Evolutionary conservation across 495 filamentous ascomycete species (phyloP).

Genomic region (Rhypophila decipiens): DNA sequence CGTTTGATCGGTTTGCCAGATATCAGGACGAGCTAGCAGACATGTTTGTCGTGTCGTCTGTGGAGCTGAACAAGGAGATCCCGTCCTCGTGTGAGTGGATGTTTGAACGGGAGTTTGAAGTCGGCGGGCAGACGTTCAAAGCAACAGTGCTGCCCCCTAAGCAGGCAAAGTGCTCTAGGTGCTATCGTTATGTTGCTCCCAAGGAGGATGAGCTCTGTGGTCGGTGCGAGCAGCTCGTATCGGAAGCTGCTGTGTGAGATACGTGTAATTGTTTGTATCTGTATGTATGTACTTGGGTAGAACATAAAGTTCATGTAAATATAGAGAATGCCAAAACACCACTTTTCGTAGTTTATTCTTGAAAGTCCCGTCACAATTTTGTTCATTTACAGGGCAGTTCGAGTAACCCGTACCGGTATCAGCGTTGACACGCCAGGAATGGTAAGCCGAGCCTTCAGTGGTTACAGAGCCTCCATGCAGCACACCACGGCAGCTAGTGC

Average conservation of each 20-base stretch:
- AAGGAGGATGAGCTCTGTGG: slow-evolving; percentile 59
- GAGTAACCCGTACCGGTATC: too few relatives aligned
- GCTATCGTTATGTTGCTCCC: slow-evolving; percentile 72
- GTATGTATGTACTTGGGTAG: background rate
- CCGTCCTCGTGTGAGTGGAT: slow-evolving; percentile 45
- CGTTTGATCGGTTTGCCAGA: slow-evolving; percentile 37
- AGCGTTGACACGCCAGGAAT: too few relatives aligned
- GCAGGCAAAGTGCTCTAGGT: slow-evolving; percentile 70
- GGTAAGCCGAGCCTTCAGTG: too few relatives aligned
- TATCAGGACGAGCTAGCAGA: slow-evolving; percentile 59
- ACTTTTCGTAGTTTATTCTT: too few relatives aligned
- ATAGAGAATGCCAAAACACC: background rate
- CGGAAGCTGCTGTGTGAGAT: slow-evolving; percentile 5
- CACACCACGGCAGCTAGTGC: too few relatives aligned
- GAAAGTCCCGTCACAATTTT: too few relatives aligned
- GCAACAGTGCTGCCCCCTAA: slow-evolving; percentile 63
- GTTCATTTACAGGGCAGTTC: too few relatives aligned
- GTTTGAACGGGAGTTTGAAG: slow-evolving; percentile 49
- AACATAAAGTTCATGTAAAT: background rate
- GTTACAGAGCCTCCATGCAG: too few relatives aligned
- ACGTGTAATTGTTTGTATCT: background rate
- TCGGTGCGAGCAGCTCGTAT: slow-evolving; percentile 65
- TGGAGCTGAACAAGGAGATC: slow-evolving; percentile 40
- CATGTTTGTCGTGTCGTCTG: slow-evolving; percentile 72
- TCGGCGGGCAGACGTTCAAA: slow-evolving; percentile 37